Evolutionary conservation across 371 early-diverging fungal species (phyloP).

Genomic region (Racocetra persica): DNA sequence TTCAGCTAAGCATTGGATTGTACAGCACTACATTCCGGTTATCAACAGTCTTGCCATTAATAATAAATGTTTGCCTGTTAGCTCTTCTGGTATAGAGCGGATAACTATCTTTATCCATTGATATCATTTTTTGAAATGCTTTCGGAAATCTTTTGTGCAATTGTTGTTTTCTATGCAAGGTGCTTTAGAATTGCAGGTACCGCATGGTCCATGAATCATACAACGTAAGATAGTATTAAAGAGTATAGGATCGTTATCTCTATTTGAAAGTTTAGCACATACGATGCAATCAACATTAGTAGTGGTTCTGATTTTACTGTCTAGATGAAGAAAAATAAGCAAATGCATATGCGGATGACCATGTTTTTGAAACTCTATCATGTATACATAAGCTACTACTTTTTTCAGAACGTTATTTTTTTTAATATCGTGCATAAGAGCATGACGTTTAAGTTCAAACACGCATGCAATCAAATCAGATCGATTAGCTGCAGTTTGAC

Average conservation of each 20-base stretch:
- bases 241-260: constrained; percentile 31
- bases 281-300: constrained; percentile 46
- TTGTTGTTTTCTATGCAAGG: constrained; percentile 47
- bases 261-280: constrained; percentile 51
- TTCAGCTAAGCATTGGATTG: no score
- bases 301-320: constrained; percentile 41
- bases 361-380: constrained; percentile 51
- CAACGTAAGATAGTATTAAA: constrained; percentile 47
- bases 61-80: no score
- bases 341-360: constrained; percentile 51
- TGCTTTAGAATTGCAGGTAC: constrained; percentile 29
- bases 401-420: constrained; percentile 45
- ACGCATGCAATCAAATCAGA: not conserved
- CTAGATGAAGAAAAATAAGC: constrained; percentile 46
- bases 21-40: no score
- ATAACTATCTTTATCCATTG: no score
- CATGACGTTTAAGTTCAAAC: not conserved
- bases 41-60: no score
- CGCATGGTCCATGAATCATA: constrained; percentile 55
- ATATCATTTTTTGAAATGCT: no score
- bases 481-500: not conserved
- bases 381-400: constrained; percentile 43
- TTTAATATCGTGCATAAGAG: constrained; percentile 42
- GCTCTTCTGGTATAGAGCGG: no score
- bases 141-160: no score